Percentiles rank a stretch among this genome's conserved stretches.
These are phyloP conservation scores for Tulasnella sp. DNA, from an alignment of 768 basidiomycete species.

Conservation along the genomic window DNA sequence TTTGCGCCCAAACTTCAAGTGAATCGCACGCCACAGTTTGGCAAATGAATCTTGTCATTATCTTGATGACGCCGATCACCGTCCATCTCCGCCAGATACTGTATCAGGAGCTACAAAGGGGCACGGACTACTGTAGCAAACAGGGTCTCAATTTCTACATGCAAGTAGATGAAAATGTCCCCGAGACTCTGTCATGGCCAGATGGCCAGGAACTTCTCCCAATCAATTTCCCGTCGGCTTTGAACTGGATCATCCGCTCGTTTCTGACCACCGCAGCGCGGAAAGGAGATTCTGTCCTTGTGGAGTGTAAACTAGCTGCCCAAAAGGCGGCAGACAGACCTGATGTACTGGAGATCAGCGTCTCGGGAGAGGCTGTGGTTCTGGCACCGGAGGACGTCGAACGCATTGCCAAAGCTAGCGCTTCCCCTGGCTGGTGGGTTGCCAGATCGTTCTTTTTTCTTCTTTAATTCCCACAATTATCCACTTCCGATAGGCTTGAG, in stretches of 20 bases:
- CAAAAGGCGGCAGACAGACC: not conserved
- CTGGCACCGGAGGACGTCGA: not conserved
- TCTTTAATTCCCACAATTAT: not conserved
- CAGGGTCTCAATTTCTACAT: not conserved
- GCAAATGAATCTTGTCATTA: too few species aligned
- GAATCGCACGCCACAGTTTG: too few species aligned
- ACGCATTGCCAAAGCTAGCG: not conserved
- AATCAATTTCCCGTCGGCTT: not conserved
- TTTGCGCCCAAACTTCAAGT: too few species aligned
- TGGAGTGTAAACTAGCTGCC: not conserved
- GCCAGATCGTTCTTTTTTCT: not conserved
- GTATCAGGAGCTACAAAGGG: not conserved
- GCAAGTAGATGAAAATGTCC: not conserved
- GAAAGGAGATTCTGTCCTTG: not conserved
- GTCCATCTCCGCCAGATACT: not conserved
- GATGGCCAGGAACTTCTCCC: not conserved
- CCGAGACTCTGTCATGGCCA: not conserved
- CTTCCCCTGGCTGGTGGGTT: not conserved
- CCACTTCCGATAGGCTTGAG: not conserved
- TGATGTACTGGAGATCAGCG: not conserved
- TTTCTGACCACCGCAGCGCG: not conserved
- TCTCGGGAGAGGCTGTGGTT: not conserved
- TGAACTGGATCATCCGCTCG: not conserved
- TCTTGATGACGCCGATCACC: not conserved
- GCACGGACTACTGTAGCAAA: not conserved